A percentile compares a stretch with the other conserved stretches of the same genome.
Conservation (phyloP, 306 rosid species). For the Quercus aquifolioides region DNA sequence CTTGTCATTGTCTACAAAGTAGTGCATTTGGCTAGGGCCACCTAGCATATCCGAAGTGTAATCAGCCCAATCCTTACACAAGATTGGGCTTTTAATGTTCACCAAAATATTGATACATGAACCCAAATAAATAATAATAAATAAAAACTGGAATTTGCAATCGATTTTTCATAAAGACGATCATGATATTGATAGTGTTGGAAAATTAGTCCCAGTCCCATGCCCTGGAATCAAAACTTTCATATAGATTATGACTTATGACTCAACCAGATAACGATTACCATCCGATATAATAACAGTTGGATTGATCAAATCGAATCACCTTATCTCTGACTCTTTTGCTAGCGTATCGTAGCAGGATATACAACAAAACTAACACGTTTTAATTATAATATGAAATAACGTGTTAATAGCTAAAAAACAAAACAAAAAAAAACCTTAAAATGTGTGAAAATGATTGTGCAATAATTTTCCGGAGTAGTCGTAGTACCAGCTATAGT, state of each 20-base stretch:
- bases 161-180: not conserved
- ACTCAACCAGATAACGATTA: conserved; percentile 10
- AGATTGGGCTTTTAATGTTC: too few species aligned
- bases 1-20: too few species aligned
- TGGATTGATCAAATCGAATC: not conserved
- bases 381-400: not conserved
- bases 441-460: not conserved
- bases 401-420: not conserved
- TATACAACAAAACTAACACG: not conserved
- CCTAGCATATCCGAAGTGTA: too few species aligned
- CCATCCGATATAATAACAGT: not conserved
- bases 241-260: not conserved
- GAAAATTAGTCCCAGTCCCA: not conserved
- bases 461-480: not conserved
- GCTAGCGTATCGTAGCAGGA: conserved; percentile 1
- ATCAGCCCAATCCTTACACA: too few species aligned
- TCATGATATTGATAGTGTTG: not conserved
- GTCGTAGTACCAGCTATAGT: not conserved
- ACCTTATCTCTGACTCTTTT: not conserved
- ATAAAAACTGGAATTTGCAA: too few species aligned
- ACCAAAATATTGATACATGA: too few species aligned
- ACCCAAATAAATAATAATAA: too few species aligned
- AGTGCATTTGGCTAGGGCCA: too few species aligned
- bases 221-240: not conserved
- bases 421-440: not conserved